These are phyloP conservation scores for Wickerhamomyces ciferrii DNA, from an alignment of 805 yeast genomes.

Conservation along the genomic window DNA sequence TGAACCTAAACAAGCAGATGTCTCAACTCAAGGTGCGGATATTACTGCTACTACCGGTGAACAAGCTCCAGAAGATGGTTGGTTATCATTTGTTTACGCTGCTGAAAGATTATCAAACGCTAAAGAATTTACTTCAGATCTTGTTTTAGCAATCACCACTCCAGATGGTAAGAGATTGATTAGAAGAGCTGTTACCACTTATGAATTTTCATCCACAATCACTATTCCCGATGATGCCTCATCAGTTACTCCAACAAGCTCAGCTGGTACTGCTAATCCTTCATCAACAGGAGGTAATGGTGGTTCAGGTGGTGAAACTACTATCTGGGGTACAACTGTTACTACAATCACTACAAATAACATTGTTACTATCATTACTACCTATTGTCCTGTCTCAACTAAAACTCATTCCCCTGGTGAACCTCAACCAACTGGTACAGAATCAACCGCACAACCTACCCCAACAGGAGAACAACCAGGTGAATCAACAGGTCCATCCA, in stretches of 20 bases:
- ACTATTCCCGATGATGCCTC: background rate
- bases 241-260: background rate
- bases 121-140: background rate
- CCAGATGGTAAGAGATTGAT: background rate
- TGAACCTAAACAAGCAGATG: background rate
- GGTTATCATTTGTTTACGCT: background rate
- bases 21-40: constrained; percentile 4
- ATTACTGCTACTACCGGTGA: background rate
- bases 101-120: background rate
- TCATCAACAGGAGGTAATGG: background rate
- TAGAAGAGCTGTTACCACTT: background rate
- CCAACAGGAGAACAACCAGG: no score
- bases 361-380: constrained; percentile 20
- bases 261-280: background rate
- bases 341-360: constrained; percentile 12
- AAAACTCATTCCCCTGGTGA: background rate
- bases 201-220: background rate
- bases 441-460: no score
- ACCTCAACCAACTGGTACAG: constrained; percentile 5
- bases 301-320: background rate
- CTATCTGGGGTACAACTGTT: constrained; percentile 14
- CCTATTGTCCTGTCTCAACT: constrained; percentile 18
- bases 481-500: constrained; percentile 9
- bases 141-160: background rate
- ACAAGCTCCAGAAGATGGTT: background rate